Conservation (phyloP, 108 stramenopile species). For the Seminavis robusta region DNA sequence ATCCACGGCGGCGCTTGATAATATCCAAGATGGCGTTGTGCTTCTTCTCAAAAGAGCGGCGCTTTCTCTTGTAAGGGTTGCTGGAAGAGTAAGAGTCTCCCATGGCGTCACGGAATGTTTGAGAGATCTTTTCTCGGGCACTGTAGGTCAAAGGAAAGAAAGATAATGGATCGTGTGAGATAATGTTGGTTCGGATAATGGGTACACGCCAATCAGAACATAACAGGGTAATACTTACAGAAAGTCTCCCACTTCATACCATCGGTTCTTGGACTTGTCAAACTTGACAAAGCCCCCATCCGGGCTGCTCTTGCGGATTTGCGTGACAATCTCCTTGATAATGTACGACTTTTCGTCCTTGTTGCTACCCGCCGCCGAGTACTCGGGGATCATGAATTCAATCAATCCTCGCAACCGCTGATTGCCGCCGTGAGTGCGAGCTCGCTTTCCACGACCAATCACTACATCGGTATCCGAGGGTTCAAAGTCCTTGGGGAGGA, state of each 20-base stretch:
- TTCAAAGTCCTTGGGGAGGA: conserved; percentile 15
- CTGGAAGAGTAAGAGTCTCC: conserved; percentile 29
- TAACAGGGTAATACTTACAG: too few relatives aligned
- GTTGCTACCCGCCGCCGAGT: too few relatives aligned
- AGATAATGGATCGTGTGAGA: too few relatives aligned
- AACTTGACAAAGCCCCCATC: conserved; percentile 24
- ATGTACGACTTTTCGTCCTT: conserved; percentile 34
- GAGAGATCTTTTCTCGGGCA: conserved; percentile 40
- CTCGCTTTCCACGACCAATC: conserved; percentile 13
- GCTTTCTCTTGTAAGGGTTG: conserved; percentile 27
- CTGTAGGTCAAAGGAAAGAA: too few relatives aligned
- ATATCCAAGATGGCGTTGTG: too few relatives aligned
- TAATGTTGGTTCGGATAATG: too few relatives aligned
- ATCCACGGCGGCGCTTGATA: too few relatives aligned
- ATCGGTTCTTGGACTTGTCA: conserved; percentile 3
- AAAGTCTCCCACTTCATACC: conserved; percentile 27
- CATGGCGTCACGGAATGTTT: conserved; percentile 37
- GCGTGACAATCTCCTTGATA: conserved; percentile 22
- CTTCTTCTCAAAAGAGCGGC: too few relatives aligned
- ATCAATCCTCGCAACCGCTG: not conserved
- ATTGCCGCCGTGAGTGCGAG: conserved; percentile 3
- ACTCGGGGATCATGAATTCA: too few relatives aligned
- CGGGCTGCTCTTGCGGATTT: conserved; percentile 17
- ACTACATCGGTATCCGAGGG: conserved; percentile 29
- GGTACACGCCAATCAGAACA: too few relatives aligned